phyloP scores from a whole-genome alignment of 257 asterid genomes.

The Solanum neorickii region DNA sequence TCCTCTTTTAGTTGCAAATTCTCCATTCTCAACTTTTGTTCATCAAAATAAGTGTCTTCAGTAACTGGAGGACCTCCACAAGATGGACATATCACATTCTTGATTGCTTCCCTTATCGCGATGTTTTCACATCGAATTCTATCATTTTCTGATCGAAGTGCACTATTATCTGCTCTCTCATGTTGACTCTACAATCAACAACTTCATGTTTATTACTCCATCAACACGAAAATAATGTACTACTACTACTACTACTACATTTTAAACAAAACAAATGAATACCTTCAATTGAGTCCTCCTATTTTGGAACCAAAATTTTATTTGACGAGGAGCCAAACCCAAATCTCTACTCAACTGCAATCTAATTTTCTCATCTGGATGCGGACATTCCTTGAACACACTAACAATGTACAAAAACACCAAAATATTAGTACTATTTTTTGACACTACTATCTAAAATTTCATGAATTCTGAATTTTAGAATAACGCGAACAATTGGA shows the following conservation, averaged over 20 bases:
- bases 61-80: slow-evolving; percentile 72
- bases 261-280: neutral
- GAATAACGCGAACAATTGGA: neutral
- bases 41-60: slow-evolving; percentile 70
- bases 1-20: slow-evolving; percentile 76
- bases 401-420: neutral
- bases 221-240: neutral
- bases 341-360: slow-evolving; percentile 74
- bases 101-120: slow-evolving; percentile 74
- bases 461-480: neutral
- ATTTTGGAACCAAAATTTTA: slow-evolving; percentile 97
- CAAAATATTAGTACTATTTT: neutral
- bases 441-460: neutral
- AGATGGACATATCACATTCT: slow-evolving; percentile 72
- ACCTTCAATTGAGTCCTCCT: slow-evolving; percentile 98
- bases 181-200: slow-evolving; percentile 60
- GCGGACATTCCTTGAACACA: slow-evolving; percentile 71
- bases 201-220: neutral
- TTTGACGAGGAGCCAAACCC: slow-evolving; percentile 79
- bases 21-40: slow-evolving; percentile 62
- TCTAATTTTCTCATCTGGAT: slow-evolving; percentile 92
- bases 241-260: neutral
- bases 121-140: slow-evolving; percentile 74
- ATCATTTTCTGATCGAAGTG: slow-evolving; percentile 66
- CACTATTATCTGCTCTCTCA: slow-evolving; percentile 65